Conservation (phyloP, 139 green algal genomes). For the Haematococcus lacustris region DNA sequence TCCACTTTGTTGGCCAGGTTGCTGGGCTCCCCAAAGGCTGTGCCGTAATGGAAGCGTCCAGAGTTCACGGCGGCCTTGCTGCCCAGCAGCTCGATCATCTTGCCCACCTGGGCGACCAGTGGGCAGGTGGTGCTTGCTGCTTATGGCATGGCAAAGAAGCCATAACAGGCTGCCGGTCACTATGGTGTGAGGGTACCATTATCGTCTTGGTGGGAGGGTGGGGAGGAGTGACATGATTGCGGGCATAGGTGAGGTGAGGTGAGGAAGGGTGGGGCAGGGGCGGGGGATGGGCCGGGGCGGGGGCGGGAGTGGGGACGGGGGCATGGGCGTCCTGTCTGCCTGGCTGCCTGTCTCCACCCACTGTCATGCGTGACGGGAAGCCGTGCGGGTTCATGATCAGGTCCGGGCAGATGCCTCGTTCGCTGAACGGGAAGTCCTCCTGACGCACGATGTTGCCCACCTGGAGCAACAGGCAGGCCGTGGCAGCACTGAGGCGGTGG, state of each 20-base stretch:
- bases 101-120: conserved; percentile 70
- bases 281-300: no score
- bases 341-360: conserved; percentile 82
- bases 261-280: no score
- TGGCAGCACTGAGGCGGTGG: no score
- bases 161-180: no score
- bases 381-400: conserved; percentile 99
- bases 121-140: no score
- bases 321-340: no score
- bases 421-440: conserved; percentile 90
- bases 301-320: no score
- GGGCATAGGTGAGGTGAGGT: no score
- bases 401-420: conserved; percentile 86
- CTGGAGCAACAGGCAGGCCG: neutral
- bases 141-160: no score
- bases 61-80: conserved; percentile 79
- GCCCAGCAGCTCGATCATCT: conserved; percentile 97
- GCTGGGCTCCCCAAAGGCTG: conserved; percentile 85
- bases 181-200: no score
- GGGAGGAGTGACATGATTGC: no score
- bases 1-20: conserved; percentile 73
- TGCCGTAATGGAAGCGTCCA: conserved; percentile 77
- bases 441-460: conserved; percentile 28
- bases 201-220: no score
- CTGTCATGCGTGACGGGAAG: conserved; percentile 97